phyloP scores from a whole-genome alignment of 2,329 filamentous ascomycete genomes.

The Stagonosporopsis chrysanthemi region DNA sequence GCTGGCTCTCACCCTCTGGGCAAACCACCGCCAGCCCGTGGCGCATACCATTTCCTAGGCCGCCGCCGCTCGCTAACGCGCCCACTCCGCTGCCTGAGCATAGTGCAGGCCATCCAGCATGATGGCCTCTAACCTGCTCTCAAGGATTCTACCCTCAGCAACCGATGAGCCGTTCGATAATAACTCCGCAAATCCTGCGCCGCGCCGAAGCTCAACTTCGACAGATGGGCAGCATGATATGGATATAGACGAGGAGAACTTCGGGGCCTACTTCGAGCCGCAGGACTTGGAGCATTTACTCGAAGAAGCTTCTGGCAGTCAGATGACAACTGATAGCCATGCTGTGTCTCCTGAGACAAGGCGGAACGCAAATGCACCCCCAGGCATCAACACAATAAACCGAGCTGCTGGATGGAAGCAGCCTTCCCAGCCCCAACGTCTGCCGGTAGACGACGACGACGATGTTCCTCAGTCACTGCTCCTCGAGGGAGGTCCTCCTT shows the following conservation, averaged over 20 bases:
- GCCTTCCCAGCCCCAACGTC: constrained; percentile 27
- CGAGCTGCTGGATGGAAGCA: constrained; percentile 51
- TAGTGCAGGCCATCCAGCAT: constrained; percentile 36
- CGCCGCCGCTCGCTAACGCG: constrained; percentile 33
- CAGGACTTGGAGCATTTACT: constrained; percentile 65
- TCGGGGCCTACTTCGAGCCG: constrained; percentile 61
- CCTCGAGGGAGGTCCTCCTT: constrained; percentile 59
- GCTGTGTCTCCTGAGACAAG: constrained; percentile 46
- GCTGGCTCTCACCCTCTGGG: constrained; percentile 23
- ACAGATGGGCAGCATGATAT: constrained; percentile 56
- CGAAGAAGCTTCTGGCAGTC: constrained; percentile 59
- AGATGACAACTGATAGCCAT: constrained; percentile 54
- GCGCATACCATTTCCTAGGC: constrained; percentile 19
- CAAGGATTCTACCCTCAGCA: constrained; percentile 59
- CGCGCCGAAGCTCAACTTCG: constrained; percentile 35
- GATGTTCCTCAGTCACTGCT: constrained; percentile 70
- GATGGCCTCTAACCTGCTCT: constrained; percentile 63
- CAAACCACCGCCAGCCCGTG: constrained; percentile 29
- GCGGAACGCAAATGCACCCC: constrained; percentile 33
- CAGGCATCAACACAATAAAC: constrained; percentile 37
- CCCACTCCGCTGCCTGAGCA: constrained; percentile 39
- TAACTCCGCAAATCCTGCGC: constrained; percentile 35
- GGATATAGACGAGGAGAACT: constrained; percentile 59
- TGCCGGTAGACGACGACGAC: constrained; percentile 54
- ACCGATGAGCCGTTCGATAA: constrained; percentile 58